Evolutionary conservation across 2,329 filamentous ascomycete species (phyloP), one percentile per base, ranked within the genome.

Genomic region (Pyrenophora tritici-repentis): DNA sequence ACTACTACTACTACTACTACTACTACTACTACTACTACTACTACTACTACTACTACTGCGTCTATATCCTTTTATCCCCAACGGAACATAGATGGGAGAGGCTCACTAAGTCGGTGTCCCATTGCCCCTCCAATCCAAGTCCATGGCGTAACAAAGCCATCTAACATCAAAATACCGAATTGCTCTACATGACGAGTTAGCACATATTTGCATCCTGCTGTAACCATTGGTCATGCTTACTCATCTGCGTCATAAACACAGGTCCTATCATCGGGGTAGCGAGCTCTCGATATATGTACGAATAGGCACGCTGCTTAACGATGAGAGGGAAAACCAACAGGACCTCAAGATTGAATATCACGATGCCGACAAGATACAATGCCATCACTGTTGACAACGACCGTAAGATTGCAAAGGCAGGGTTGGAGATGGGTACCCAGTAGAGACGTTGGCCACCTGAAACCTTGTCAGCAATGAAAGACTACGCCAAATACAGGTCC

Each of bases 191-290:
- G 2, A 35, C 17, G 32, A 14, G 14, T 35, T 17, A 35, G 33
- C 33, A 35, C n/a, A 35, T 35, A 9, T 35, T 16, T 10, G 9
- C 33, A 16, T 10, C 9, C 10, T 17, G 3, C 2, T 17, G 10
- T 13, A n/a, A n/a, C n/a, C n/a, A 35, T 12, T 16, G 14, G 16
- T 7, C 29, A 29, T 35, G 35, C 42, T 44, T 29, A 36, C 42
- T 35, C 42, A 44, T 35, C 42, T 44, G 42, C 18, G 42, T 36
- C 42, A 36, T 36, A 12, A 32, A 44, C 18, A 44, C 42, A 9
- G 42, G 42, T 14, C 42, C 42, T 8, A 44, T 24, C 16, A 24
- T 34, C 6, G 42, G 32, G 9, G 13, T 44, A 12, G 18, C 20
- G 4, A 44, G 33, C 17, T 44, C 42, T 10, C 24, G 16, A 9